Percentiles rank a stretch among this genome's conserved stretches.
Evolutionary conservation across 768 basidiomycete genomes (phyloP).

Genomic region (Amanita jacksonii): DNA sequence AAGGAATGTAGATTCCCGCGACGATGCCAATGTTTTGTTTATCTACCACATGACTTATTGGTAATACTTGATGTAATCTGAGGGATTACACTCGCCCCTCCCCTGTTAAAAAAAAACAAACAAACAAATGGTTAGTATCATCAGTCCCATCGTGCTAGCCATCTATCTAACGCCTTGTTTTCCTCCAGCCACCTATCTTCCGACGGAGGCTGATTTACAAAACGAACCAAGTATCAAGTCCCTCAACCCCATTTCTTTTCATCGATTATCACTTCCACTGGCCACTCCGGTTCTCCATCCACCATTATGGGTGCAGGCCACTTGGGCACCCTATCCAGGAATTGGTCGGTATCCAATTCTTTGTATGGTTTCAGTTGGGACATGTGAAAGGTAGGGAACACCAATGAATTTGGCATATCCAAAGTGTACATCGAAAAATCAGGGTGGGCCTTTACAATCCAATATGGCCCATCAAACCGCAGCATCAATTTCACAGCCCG

Average conservation of each 20-base stretch:
- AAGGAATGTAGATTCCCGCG: too few species aligned
- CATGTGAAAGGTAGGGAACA: slow-evolving; percentile 8
- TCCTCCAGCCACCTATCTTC: slow-evolving; percentile 23
- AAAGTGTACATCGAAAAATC: slow-evolving; percentile 8
- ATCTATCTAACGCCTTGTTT: slow-evolving; percentile 20
- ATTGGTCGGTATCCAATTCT: not conserved
- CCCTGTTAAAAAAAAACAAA: too few species aligned
- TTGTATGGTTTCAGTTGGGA: slow-evolving; percentile 3
- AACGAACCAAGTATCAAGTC: slow-evolving; percentile 9
- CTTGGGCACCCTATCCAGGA: slow-evolving; percentile 1
- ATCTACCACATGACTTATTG: too few species aligned
- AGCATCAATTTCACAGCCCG: slow-evolving; percentile 25
- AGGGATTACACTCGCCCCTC: too few species aligned
- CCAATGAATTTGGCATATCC: slow-evolving; percentile 5
- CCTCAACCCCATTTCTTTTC: not conserved
- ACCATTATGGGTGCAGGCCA: slow-evolving; percentile 6
- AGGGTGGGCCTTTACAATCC: slow-evolving; percentile 11
- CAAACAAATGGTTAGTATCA: too few species aligned
- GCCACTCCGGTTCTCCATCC: slow-evolving; percentile 5
- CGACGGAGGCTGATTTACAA: slow-evolving; percentile 5
- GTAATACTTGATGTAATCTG: too few species aligned
- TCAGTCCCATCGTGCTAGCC: too few species aligned
- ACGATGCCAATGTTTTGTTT: too few species aligned
- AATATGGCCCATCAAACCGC: slow-evolving; percentile 30
- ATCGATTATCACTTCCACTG: slow-evolving; percentile 5